phyloP scores from a whole-genome alignment of 495 filamentous ascomycete genomes.

The Xylaria longipes region DNA sequence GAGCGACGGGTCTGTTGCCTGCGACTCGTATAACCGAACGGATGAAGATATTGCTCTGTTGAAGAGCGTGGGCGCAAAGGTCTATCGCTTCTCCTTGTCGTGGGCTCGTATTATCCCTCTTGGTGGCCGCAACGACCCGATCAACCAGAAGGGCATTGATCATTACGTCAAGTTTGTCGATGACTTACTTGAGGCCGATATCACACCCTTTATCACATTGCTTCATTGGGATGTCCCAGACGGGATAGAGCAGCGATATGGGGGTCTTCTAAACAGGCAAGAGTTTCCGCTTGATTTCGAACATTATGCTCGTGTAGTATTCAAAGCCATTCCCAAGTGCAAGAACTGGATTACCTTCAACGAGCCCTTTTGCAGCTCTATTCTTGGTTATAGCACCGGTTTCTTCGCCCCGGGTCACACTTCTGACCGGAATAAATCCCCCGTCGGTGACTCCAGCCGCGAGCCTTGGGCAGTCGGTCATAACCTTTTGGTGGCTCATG shows the following conservation, averaged over 20 bases:
- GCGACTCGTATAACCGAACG: constrained; percentile 78
- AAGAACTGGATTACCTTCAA: constrained; percentile 73
- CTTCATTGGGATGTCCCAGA: constrained; percentile 71
- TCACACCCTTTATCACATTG: constrained; percentile 66
- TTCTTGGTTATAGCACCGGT: constrained; percentile 66
- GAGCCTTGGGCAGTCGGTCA: constrained; percentile 69
- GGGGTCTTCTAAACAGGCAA: constrained; percentile 62
- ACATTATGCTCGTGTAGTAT: constrained; percentile 64
- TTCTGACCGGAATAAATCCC: constrained; percentile 60
- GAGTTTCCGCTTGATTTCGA: constrained; percentile 67
- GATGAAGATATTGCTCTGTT: constrained; percentile 75
- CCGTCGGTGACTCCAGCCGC: constrained; percentile 61
- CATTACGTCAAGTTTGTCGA: constrained; percentile 68
- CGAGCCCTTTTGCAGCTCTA: constrained; percentile 67
- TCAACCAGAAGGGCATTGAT: constrained; percentile 65
- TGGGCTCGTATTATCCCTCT: constrained; percentile 77
- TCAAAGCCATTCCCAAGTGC: constrained; percentile 64
- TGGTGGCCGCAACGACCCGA: constrained; percentile 65
- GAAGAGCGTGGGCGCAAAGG: constrained; percentile 66
- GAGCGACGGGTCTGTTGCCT: constrained; percentile 71
- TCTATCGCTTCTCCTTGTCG: constrained; percentile 78
- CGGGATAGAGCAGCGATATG: constrained; percentile 66
- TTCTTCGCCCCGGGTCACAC: constrained; percentile 66
- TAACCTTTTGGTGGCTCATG: constrained; percentile 65
- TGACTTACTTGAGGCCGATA: constrained; percentile 64